These are phyloP conservation scores for Kazachstania sp. DNA, from an alignment of 1,139 yeast species.

Conservation along the genomic window DNA sequence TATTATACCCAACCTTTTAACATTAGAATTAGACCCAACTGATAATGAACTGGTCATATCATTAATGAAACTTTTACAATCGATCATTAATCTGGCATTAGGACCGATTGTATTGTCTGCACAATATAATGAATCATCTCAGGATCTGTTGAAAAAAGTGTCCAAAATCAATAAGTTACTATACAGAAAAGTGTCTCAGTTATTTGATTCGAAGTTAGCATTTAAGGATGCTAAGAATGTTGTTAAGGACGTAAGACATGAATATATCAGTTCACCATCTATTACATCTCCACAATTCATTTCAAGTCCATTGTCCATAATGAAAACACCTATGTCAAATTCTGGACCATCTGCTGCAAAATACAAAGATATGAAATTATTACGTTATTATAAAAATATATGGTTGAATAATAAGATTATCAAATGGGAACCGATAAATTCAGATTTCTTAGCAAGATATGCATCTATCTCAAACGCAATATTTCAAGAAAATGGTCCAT, in stretches of 20 bases:
- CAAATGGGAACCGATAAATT: slow-evolving; percentile 23
- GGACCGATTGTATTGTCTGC: slow-evolving; percentile 14
- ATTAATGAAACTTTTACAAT: slow-evolving; percentile 24
- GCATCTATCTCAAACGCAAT: slow-evolving; percentile 20
- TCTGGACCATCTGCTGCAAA: slow-evolving; percentile 7
- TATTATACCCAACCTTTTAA: slow-evolving; percentile 22
- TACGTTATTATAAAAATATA: slow-evolving; percentile 29
- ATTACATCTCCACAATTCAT: slow-evolving; percentile 28
- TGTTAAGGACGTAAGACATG: slow-evolving; percentile 12
- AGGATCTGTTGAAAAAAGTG: slow-evolving; percentile 16
- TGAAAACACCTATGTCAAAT: slow-evolving; percentile 14
- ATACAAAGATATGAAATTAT: slow-evolving; percentile 25
- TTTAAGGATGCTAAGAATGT: slow-evolving; percentile 14
- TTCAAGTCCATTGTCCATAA: slow-evolving; percentile 20
- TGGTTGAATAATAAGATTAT: slow-evolving; percentile 29
- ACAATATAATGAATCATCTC: slow-evolving; percentile 12
- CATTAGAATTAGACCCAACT: slow-evolving; percentile 9
- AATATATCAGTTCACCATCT: slow-evolving; percentile 23
- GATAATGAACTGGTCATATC: slow-evolving; percentile 20
- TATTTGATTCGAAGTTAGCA: slow-evolving; percentile 19
- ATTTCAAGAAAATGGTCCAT: slow-evolving; percentile 12
- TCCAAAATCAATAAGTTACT: slow-evolving; percentile 21
- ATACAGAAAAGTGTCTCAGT: slow-evolving; percentile 16
- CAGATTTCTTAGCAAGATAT: slow-evolving; percentile 25
- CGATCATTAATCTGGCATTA: slow-evolving; percentile 14